Evolutionary conservation across 2,329 filamentous ascomycete species (phyloP).

Genomic region (Arthrobotrys iridis): DNA sequence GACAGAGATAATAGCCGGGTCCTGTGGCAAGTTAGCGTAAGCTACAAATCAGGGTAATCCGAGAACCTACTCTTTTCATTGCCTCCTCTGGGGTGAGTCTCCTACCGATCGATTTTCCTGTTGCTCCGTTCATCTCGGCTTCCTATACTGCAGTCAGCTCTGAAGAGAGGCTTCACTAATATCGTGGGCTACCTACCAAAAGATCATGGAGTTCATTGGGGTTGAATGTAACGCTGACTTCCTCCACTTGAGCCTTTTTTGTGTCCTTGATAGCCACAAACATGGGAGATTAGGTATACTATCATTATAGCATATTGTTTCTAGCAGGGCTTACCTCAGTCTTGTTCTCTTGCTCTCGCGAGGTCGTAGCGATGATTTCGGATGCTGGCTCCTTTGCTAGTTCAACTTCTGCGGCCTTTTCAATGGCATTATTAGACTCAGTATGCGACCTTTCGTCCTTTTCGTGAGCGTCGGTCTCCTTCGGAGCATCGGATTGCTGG

Average conservation of each 20-base stretch:
- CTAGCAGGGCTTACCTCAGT: not conserved
- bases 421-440: not conserved
- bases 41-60: not conserved
- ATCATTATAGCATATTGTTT: not conserved
- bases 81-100: slow-evolving; percentile 33
- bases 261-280: not conserved
- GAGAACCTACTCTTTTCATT: slow-evolving; percentile 30
- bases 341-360: not conserved
- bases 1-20: slow-evolving; percentile 43
- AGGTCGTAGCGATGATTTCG: not conserved
- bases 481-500: not conserved
- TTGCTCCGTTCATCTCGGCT: not conserved
- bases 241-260: slow-evolving; percentile 1
- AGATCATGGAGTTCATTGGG: not conserved
- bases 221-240: not conserved
- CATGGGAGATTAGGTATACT: not conserved
- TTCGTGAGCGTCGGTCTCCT: not conserved
- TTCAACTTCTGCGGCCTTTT: not conserved
- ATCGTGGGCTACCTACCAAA: not conserved
- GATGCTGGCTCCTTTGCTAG: not conserved
- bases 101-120: not conserved
- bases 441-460: not conserved
- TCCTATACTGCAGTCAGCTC: not conserved
- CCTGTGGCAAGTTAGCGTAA: slow-evolving; percentile 13
- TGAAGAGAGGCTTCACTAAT: not conserved